These are phyloP conservation scores for Kwoniella newhampshirensis DNA, from an alignment of 768 basidiomycete species.

Conservation along the genomic window DNA sequence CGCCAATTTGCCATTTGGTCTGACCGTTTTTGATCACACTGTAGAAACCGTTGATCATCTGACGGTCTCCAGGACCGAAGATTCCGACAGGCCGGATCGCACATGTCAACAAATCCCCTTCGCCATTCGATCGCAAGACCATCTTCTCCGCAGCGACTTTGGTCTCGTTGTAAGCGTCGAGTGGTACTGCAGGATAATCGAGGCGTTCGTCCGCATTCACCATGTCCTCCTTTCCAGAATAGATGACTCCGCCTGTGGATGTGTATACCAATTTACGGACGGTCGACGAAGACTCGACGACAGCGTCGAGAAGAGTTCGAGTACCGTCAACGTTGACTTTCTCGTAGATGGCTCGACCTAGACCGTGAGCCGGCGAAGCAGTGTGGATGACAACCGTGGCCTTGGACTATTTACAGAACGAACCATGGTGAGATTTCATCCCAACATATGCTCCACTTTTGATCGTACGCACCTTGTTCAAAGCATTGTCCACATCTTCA, in stretches of 20 bases:
- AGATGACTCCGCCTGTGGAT: conserved; percentile 85
- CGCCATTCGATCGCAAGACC: conserved; percentile 81
- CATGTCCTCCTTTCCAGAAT: conserved; percentile 71
- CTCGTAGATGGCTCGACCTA: conserved; percentile 71
- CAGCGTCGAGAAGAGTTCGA: conserved; percentile 76
- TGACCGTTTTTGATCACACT: conserved; percentile 76
- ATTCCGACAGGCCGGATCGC: conserved; percentile 90
- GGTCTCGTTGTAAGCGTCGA: conserved; percentile 92
- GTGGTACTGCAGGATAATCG: conserved; percentile 66
- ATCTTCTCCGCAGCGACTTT: conserved; percentile 84
- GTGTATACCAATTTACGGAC: conserved; percentile 91
- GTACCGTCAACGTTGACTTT: conserved; percentile 84
- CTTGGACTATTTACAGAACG: conserved; percentile 60
- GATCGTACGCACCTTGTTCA: conserved; percentile 64
- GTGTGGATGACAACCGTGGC: conserved; percentile 94
- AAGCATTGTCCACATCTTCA: conserved; percentile 67
- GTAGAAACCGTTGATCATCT: conserved; percentile 75
- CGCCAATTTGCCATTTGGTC: conserved; percentile 88
- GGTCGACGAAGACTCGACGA: conserved; percentile 60
- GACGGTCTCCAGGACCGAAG: conserved; percentile 93
- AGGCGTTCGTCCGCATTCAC: conserved; percentile 86
- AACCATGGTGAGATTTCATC: conserved; percentile 1
- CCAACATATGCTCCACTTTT: neutral
- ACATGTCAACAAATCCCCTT: conserved; percentile 79
- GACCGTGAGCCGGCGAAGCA: conserved; percentile 75